Evolutionary conservation across 2,329 filamentous ascomycete genomes (phyloP).

Genomic region (Claviceps pazoutovae): DNA sequence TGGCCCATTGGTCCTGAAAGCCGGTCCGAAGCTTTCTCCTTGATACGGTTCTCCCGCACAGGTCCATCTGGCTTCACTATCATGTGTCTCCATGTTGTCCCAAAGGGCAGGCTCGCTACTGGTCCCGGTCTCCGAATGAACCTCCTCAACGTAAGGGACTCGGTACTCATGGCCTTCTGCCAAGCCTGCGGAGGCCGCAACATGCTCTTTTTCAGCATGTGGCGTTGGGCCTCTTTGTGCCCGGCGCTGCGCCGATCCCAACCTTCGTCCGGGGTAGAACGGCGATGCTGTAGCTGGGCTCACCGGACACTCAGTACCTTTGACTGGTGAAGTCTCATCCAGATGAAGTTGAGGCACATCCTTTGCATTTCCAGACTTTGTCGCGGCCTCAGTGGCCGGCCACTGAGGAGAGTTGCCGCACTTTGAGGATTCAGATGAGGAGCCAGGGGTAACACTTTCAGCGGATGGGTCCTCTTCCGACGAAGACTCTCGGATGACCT

Average conservation of each 20-base stretch:
- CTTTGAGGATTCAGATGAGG: not conserved
- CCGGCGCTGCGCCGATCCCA: constrained; percentile 16
- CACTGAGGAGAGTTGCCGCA: not conserved
- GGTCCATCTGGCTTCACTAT: not conserved
- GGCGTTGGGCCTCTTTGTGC: constrained; percentile 12
- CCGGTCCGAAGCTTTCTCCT: not conserved
- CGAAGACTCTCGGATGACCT: not conserved
- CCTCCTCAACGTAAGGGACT: constrained; percentile 9
- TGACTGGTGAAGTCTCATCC: not conserved
- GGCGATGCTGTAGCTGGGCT: constrained; percentile 5
- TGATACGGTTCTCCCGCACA: not conserved
- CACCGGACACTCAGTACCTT: not conserved
- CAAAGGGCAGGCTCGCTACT: not conserved
- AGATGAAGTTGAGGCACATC: not conserved
- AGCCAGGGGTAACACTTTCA: not conserved
- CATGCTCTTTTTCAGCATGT: not conserved
- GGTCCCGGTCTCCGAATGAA: not conserved
- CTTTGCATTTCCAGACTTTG: not conserved
- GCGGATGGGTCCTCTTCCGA: not conserved
- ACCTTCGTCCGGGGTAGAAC: constrained; percentile 12
- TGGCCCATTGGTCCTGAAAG: not conserved
- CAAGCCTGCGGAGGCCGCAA: not conserved
- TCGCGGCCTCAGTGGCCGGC: not conserved
- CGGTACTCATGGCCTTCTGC: constrained; percentile 5
- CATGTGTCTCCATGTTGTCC: not conserved